Conservation (phyloP, 805 yeast genomes). For the Lipomyces spencermartinsiae region DNA sequence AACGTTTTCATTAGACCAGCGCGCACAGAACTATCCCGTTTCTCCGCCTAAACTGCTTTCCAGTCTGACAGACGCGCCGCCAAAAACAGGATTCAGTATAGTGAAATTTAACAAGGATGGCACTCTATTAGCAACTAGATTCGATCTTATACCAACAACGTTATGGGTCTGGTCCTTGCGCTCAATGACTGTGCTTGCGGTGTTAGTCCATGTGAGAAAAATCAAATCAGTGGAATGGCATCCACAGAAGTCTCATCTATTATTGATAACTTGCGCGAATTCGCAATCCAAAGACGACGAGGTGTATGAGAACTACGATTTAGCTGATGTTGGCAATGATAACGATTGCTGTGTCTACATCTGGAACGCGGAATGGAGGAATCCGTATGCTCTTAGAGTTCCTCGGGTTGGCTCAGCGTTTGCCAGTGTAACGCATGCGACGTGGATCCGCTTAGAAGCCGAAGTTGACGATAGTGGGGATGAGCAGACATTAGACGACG, state of each 20-base stretch:
- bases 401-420: conserved; percentile 18
- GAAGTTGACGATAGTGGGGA: conserved; percentile 11
- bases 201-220: conserved; percentile 31
- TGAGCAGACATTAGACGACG: conserved; percentile 9
- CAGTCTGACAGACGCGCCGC: conserved; percentile 26
- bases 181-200: conserved; percentile 25
- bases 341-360: conserved; percentile 27
- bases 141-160: conserved; percentile 31
- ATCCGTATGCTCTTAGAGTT: conserved; percentile 22
- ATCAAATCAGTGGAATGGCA: conserved; percentile 32
- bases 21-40: conserved; percentile 22
- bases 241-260: conserved; percentile 25
- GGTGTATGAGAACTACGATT: conserved; percentile 26
- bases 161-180: conserved; percentile 37
- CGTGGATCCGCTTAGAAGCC: conserved; percentile 24
- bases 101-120: conserved; percentile 33
- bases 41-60: conserved; percentile 23
- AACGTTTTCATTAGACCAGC: conserved; percentile 15
- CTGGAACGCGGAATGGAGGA: conserved; percentile 35
- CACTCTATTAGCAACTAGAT: conserved; percentile 31
- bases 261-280: conserved; percentile 20
- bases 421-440: conserved; percentile 14
- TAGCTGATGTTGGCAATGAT: conserved; percentile 20
- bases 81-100: conserved; percentile 29
- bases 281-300: conserved; percentile 18